Evolutionary conservation across 2,329 filamentous ascomycete species (phyloP).

Genomic region (Tolypocladium cylindrosporum): DNA sequence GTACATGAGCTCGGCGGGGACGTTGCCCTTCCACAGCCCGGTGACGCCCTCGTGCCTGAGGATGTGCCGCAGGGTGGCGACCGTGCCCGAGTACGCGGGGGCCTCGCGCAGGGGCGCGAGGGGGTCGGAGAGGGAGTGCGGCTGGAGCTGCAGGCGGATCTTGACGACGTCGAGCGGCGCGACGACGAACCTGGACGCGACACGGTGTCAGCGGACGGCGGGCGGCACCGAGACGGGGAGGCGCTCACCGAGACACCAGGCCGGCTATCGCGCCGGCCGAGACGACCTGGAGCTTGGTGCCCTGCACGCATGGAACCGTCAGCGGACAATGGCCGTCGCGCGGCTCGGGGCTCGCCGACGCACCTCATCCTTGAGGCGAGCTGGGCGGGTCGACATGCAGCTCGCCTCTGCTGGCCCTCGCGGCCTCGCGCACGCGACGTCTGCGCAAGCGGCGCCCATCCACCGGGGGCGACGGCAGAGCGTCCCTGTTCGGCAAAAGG

Average conservation of each 20-base stretch:
- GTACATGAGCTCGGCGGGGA: slow-evolving; percentile 91
- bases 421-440: slow-evolving; percentile 1
- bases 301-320: slow-evolving; percentile 22
- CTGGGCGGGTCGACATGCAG: slow-evolving; percentile 26
- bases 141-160: slow-evolving; percentile 91
- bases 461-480: not conserved
- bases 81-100: slow-evolving; percentile 60
- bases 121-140: slow-evolving; percentile 72
- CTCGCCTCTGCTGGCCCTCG: not conserved
- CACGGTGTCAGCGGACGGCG: not conserved
- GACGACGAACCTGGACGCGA: slow-evolving; percentile 63
- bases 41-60: slow-evolving; percentile 71
- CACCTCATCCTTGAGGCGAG: slow-evolving; percentile 51
- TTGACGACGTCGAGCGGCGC: slow-evolving; percentile 96
- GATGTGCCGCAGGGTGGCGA: slow-evolving; percentile 68
- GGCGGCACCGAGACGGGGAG: not conserved
- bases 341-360: slow-evolving; percentile 5
- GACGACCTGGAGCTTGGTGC: slow-evolving; percentile 46
- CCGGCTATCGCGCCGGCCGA: slow-evolving; percentile 58
- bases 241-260: slow-evolving; percentile 72
- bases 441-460: not conserved
- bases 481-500: not conserved
- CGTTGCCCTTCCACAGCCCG: slow-evolving; percentile 93
- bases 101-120: slow-evolving; percentile 44
- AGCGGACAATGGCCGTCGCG: not conserved